phyloP scores from a whole-genome alignment of 2,329 filamentous ascomycete species.

The Exophiala sp. region DNA sequence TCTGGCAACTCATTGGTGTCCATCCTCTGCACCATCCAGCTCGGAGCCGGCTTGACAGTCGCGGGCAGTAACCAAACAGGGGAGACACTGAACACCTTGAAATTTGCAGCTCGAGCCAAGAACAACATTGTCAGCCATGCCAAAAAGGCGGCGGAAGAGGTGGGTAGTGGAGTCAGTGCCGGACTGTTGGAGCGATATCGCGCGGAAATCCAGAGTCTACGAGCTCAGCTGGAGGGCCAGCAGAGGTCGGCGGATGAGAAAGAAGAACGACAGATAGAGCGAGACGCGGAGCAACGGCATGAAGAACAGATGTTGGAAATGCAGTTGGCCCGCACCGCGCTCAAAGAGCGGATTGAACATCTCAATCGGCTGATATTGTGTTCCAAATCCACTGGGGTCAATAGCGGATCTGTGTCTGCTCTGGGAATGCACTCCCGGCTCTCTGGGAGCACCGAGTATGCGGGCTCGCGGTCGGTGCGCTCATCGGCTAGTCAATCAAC shows the following conservation, averaged over 20 bases:
- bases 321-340: conserved; percentile 87
- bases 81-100: conserved; percentile 92
- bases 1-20: conserved; percentile 93
- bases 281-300: conserved; percentile 77
- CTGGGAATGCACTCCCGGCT: conserved; percentile 59
- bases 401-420: conserved; percentile 67
- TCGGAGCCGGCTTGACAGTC: conserved; percentile 67
- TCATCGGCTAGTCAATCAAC: conserved; percentile 65
- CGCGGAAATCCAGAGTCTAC: conserved; percentile 81
- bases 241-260: conserved; percentile 60
- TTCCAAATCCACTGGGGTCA: conserved; percentile 93
- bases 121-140: conserved; percentile 98
- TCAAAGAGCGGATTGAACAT: conserved; percentile 97
- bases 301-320: conserved; percentile 98
- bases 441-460: conserved; percentile 42
- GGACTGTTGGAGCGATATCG: conserved; percentile 82
- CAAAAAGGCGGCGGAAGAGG: conserved; percentile 85
- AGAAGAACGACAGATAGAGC: conserved; percentile 63
- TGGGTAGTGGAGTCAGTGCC: conserved; percentile 59
- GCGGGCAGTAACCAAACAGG: conserved; percentile 70
- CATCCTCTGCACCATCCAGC: conserved; percentile 93
- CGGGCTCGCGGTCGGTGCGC: conserved; percentile 51
- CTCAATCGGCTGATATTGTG: conserved; percentile 90
- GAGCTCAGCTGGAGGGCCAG: conserved; percentile 74
- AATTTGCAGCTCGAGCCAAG: conserved; percentile 93